Evolutionary conservation across 345 rosid species (phyloP).

Genomic region (Dovyalis caffra): DNA sequence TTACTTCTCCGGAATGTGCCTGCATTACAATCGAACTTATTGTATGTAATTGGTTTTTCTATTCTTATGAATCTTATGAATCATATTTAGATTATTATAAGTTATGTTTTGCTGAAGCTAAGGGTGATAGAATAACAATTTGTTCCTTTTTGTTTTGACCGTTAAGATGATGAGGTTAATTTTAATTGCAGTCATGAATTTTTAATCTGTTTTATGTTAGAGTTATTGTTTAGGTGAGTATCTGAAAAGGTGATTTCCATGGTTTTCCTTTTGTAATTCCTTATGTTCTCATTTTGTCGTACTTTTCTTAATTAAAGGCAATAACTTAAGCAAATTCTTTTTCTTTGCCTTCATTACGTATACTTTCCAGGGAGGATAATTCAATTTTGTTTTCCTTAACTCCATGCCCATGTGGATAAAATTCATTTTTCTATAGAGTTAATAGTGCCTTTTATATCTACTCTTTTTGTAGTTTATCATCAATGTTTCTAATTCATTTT

Average conservation of each 20-base stretch:
- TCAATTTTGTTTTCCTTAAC: background rate
- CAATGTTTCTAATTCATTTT: background rate
- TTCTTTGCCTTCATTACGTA: background rate
- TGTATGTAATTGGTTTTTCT: conserved; percentile 47
- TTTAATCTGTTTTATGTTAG: background rate
- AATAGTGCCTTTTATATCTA: background rate
- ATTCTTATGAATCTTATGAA: background rate
- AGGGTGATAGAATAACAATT: background rate
- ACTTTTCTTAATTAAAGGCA: too few relatives aligned
- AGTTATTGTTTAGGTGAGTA: background rate
- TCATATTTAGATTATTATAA: background rate
- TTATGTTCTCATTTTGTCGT: background rate
- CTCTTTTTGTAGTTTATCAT: background rate
- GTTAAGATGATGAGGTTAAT: conserved; percentile 4
- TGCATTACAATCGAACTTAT: conserved; percentile 71
- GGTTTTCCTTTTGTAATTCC: background rate
- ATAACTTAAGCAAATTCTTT: background rate
- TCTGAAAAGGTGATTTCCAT: background rate
- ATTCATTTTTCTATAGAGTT: background rate
- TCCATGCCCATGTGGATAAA: background rate
- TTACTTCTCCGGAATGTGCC: conserved; percentile 91
- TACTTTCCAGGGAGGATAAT: background rate
- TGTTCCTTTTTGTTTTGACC: background rate
- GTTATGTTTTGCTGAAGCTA: background rate
- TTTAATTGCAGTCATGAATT: background rate